phyloP scores from a whole-genome alignment of 208 protist genomes.

The Leishmania amazonensis region DNA sequence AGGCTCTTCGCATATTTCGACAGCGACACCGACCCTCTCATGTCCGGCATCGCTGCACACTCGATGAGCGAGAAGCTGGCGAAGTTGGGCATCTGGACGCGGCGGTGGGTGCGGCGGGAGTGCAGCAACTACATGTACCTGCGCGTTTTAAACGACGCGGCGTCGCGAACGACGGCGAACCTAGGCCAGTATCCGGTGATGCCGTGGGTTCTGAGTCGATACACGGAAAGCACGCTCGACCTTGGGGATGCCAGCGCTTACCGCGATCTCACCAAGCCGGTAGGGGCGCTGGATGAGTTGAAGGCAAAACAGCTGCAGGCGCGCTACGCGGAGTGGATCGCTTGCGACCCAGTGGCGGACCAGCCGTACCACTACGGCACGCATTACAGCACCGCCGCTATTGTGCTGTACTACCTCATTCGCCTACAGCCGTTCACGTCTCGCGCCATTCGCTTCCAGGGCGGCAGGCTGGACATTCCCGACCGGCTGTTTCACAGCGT shows the following conservation, averaged over 20 bases:
- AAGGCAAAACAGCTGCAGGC: slow-evolving; percentile 64
- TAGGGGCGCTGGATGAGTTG: slow-evolving; percentile 91
- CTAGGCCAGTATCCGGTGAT: slow-evolving; percentile 95
- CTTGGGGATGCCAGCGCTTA: slow-evolving; percentile 75
- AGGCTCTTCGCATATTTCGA: slow-evolving; percentile 34
- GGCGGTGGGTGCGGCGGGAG: slow-evolving; percentile 78
- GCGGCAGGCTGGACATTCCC: slow-evolving; percentile 89
- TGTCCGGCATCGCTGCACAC: slow-evolving; percentile 38
- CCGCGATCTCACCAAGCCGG: slow-evolving; percentile 94
- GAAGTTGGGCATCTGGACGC: slow-evolving; percentile 32
- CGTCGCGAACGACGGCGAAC: slow-evolving; percentile 89
- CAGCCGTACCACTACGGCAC: slow-evolving; percentile 97
- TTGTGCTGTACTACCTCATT: slow-evolving; percentile 96
- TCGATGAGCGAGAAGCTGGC: slow-evolving; percentile 46
- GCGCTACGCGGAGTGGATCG: slow-evolving; percentile 83
- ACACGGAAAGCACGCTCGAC: slow-evolving; percentile 64
- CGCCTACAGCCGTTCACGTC: slow-evolving; percentile 97
- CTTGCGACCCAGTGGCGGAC: slow-evolving; percentile 38
- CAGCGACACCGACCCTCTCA: slow-evolving; percentile 31
- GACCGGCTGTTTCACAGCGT: slow-evolving; percentile 97
- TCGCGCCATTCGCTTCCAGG: slow-evolving; percentile 77
- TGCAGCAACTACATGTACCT: slow-evolving; percentile 94
- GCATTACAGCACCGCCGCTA: slow-evolving; percentile 95
- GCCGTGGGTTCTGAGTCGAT: slow-evolving; percentile 93
- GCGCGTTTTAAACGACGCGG: slow-evolving; percentile 86